phyloP scores from a whole-genome alignment of 1,284 basidiomycete genomes.

The Tylopilus sp. region DNA sequence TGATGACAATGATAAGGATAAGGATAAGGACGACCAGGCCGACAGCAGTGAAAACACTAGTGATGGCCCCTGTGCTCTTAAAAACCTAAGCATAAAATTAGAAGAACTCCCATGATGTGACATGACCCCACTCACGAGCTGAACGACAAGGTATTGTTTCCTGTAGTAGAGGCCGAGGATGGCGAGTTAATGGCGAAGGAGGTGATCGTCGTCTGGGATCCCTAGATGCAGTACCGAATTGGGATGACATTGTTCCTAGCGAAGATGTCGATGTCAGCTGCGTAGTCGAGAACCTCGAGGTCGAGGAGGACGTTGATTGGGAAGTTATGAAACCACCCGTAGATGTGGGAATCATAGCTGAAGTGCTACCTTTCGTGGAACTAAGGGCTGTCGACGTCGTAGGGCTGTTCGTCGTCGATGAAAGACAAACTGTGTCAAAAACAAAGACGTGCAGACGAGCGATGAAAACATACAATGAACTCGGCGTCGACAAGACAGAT shows the following conservation, averaged over 20 bases:
- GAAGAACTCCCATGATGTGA: neutral
- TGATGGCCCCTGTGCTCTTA: slow-evolving; percentile 77
- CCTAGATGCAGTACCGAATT: slow-evolving; percentile 24
- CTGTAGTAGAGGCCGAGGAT: neutral
- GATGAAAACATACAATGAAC: slow-evolving; percentile 8
- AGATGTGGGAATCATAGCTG: slow-evolving; percentile 13
- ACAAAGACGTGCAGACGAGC: neutral
- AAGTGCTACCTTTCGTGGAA: neutral
- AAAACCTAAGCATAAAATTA: slow-evolving; percentile 63
- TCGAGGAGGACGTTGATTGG: slow-evolving; percentile 3
- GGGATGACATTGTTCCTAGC: neutral
- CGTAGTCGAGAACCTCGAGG: neutral
- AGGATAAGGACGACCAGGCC: slow-evolving; percentile 67
- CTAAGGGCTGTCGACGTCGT: slow-evolving; percentile 2
- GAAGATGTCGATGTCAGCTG: neutral
- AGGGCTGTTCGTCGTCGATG: neutral
- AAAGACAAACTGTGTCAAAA: neutral
- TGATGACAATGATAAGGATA: slow-evolving; percentile 63
- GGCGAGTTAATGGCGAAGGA: slow-evolving; percentile 9
- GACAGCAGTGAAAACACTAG: slow-evolving; percentile 75
- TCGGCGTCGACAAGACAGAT: neutral
- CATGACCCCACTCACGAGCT: slow-evolving; percentile 36
- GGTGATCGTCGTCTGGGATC: slow-evolving; percentile 15
- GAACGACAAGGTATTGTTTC: slow-evolving; percentile 9
- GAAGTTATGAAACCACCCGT: slow-evolving; percentile 26